Evolutionary conservation across 2,329 filamentous ascomycete species (phyloP), one percentile per base, ranked within the genome.

Genomic region (Aspergillus sp.): DNA sequence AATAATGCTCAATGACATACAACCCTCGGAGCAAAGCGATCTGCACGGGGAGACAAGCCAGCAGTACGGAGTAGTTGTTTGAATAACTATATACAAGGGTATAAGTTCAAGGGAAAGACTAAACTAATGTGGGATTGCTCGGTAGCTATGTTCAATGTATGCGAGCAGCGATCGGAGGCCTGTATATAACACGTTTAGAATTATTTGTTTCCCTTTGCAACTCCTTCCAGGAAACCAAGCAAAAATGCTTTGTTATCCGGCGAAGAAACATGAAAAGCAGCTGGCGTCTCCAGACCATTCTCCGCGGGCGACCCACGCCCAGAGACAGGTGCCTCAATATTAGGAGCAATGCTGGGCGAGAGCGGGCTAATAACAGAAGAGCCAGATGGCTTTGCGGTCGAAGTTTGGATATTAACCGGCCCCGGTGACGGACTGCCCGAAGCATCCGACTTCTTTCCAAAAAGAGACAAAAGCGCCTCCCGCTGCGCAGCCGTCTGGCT

Each of bases 211-310:
- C 67, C 69, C 52, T 75, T 73, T 2, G 69, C 72, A 49, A 78
- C 73, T 48, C 74, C 74, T 53, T 88, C 81, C 58, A 94, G 70
- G 62, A 89, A 93, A 7, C 80, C 84, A 45, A 93, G 74, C 61
- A 94, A 70, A 59, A 93, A 93, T 13, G 77, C 83, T 61, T 86
- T 84, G 56, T 93, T 84, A 0, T 81, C 84, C 0, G 86, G 80
- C 3, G 84, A 85, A 15, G 71, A 69, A 38, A 62, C 53, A n/a
- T 55, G 62, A 44, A 56, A 63, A 12, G 48, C 51, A 41, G 83
- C 81, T 10, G 79, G 73, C 27, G 75, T 74, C 59, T 78, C 72
- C 52, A 74, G 79, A 15, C 54, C 54, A 13, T 46, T 46, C n/a
- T 57, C 51, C 12, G 56, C 52, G 27, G 49, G 56, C 5, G 60